Conservation (phyloP, 352 stramenopile genomes). For the Achlya hypogyna region DNA sequence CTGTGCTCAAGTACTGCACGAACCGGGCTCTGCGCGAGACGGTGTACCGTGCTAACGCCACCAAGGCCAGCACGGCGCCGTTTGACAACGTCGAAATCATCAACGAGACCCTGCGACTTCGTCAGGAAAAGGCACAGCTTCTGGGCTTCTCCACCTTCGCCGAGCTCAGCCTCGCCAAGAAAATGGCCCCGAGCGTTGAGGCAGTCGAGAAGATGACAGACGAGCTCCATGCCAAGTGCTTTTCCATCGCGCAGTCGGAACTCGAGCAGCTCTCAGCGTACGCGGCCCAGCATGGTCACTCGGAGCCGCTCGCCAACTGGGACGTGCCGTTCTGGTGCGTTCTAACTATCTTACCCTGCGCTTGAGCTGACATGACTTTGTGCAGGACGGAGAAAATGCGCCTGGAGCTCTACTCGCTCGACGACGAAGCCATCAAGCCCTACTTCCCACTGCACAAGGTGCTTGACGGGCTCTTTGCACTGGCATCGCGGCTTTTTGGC, state of each 20-base stretch:
- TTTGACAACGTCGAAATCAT: conserved; percentile 94
- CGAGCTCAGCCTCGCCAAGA: conserved; percentile 88
- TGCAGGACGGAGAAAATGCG: conserved; percentile 89
- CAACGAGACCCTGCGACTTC: conserved; percentile 88
- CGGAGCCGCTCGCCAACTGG: conserved; percentile 83
- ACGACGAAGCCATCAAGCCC: conserved; percentile 94
- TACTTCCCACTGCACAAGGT: conserved; percentile 94
- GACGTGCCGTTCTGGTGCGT: conserved; percentile 90
- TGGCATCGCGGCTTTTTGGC: conserved; percentile 92
- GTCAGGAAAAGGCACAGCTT: conserved; percentile 84
- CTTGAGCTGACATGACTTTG: not conserved
- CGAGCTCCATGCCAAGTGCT: conserved; percentile 89
- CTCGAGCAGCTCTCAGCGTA: conserved; percentile 85
- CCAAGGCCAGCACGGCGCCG: conserved; percentile 75
- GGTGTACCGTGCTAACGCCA: conserved; percentile 90
- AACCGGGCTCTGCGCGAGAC: conserved; percentile 87
- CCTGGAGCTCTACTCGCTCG: conserved; percentile 92
- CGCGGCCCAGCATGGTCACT: conserved; percentile 67
- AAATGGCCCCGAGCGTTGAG: conserved; percentile 92
- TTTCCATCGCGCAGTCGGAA: conserved; percentile 86
- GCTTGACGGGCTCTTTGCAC: conserved; percentile 92
- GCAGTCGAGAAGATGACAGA: conserved; percentile 89
- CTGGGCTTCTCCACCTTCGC: conserved; percentile 93
- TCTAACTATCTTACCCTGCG: not conserved
- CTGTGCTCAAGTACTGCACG: conserved; percentile 92